These are phyloP conservation scores for Hymenochaete sp. DNA, from an alignment of 1,284 basidiomycete genomes.

Conservation along the genomic window DNA sequence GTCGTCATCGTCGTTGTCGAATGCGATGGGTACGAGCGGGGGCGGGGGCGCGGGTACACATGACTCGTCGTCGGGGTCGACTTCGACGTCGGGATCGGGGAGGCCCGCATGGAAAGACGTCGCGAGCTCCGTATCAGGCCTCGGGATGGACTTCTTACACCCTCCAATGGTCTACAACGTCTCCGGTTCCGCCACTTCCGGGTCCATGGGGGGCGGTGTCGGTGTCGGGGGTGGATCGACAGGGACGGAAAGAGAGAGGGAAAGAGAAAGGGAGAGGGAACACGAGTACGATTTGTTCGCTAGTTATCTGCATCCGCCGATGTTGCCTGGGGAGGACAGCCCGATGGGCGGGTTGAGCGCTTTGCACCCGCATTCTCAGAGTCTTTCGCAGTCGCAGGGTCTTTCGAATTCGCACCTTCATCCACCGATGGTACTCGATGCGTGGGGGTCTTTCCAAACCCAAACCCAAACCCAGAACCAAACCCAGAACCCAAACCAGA, in stretches of 20 bases:
- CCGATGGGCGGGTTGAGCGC: constrained; percentile 28
- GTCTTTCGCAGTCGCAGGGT: constrained; percentile 26
- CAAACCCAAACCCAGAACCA: too few species aligned
- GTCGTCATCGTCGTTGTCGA: neutral
- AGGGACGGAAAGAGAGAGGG: constrained; percentile 32
- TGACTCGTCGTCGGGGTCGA: neutral
- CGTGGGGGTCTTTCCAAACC: neutral
- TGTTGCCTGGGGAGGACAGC: constrained; percentile 30
- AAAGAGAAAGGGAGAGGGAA: constrained; percentile 37
- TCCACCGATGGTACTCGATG: neutral
- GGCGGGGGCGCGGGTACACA: constrained; percentile 1
- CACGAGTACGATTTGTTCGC: too few species aligned
- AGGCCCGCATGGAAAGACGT: too few species aligned
- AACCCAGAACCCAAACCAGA: too few species aligned
- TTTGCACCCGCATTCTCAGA: constrained; percentile 34
- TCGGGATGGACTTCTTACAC: constrained; percentile 45
- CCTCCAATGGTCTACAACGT: constrained; percentile 31
- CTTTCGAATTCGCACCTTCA: constrained; percentile 18
- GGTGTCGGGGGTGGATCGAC: constrained; percentile 9
- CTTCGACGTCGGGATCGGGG: constrained; percentile 13
- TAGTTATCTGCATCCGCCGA: constrained; percentile 50
- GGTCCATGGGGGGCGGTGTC: neutral
- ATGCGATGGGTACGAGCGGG: neutral
- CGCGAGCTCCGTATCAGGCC: constrained; percentile 25
- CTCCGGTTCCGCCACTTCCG: neutral